Evolutionary conservation across 495 filamentous ascomycete species (phyloP).

Genomic region (Aspergillus bertholletiae): DNA sequence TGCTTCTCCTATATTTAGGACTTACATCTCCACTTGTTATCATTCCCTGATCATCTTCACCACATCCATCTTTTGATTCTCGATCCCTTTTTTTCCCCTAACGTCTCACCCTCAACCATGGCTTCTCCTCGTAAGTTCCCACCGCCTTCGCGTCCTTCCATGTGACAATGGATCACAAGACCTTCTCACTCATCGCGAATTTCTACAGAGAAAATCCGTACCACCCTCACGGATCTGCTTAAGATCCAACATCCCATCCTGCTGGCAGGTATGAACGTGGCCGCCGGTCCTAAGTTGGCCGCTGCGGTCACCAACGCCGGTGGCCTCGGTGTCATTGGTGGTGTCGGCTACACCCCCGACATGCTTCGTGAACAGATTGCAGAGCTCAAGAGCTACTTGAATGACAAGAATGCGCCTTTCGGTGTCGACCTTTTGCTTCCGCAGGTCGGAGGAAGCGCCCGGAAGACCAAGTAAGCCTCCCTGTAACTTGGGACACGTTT

Average conservation of each 20-base stretch:
- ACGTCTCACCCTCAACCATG: slow-evolving; percentile 50
- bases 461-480: slow-evolving; percentile 82
- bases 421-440: slow-evolving; percentile 94
- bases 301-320: slow-evolving; percentile 97
- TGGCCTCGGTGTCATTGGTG: slow-evolving; percentile 93
- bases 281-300: slow-evolving; percentile 93
- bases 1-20: slow-evolving; percentile 12
- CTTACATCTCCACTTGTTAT: background rate
- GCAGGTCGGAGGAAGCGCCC: slow-evolving; percentile 87
- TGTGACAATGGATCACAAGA: slow-evolving; percentile 9
- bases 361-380: slow-evolving; percentile 94
- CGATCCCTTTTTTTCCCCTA: slow-evolving; percentile 14
- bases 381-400: slow-evolving; percentile 85
- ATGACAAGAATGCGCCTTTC: slow-evolving; percentile 97
- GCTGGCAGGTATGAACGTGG: slow-evolving; percentile 98
- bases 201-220: slow-evolving; percentile 73
- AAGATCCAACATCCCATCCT: slow-evolving; percentile 96
- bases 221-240: slow-evolving; percentile 87
- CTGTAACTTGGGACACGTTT: background rate
- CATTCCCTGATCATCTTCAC: slow-evolving; percentile 2
- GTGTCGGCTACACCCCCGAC: slow-evolving; percentile 93
- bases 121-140: slow-evolving; percentile 72
- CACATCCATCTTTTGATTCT: slow-evolving; percentile 16
- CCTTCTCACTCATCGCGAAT: slow-evolving; percentile 20
- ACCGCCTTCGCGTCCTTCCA: slow-evolving; percentile 12